Conservation (phyloP, 2,329 filamentous ascomycete species). For the Aspergillus awamori region DNA sequence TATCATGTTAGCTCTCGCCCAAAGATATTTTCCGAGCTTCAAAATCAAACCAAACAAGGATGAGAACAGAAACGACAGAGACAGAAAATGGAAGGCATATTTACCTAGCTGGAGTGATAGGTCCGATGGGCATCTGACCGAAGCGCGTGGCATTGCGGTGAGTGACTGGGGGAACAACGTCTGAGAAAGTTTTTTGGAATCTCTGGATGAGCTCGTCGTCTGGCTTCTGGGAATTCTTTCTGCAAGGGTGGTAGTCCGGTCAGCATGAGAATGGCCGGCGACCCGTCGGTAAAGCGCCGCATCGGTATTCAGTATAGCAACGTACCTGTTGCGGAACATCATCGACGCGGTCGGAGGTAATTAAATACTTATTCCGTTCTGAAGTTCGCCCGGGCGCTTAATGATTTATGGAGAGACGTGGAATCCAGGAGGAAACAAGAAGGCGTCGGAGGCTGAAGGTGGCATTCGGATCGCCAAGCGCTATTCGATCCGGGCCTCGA, state of each 20-base stretch:
- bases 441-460: slow-evolving; percentile 6
- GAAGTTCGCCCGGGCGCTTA: background rate
- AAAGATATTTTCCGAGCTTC: background rate
- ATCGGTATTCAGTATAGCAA: slow-evolving; percentile 14
- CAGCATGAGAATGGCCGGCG: slow-evolving; percentile 14
- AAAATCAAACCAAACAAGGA: background rate
- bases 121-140: slow-evolving; percentile 26
- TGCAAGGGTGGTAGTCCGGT: slow-evolving; percentile 38
- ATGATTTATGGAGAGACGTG: background rate
- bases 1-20: slow-evolving; percentile 15
- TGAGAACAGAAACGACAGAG: background rate
- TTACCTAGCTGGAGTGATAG: slow-evolving; percentile 32
- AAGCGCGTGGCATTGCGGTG: slow-evolving; percentile 34
- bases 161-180: slow-evolving; percentile 59
- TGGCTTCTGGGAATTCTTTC: slow-evolving; percentile 81
- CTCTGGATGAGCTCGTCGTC: slow-evolving; percentile 79
- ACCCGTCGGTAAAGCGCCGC: slow-evolving; percentile 5
- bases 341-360: slow-evolving; percentile 9
- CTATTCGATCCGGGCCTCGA: background rate
- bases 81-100: background rate
- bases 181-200: slow-evolving; percentile 82
- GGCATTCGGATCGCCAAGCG: slow-evolving; percentile 17
- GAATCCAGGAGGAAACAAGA: background rate
- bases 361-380: background rate
- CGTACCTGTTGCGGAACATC: slow-evolving; percentile 56